Evolutionary conservation across 1,284 basidiomycete species (phyloP), one percentile per base, ranked within the genome.

Genomic region (Entoloma clypeatum): DNA sequence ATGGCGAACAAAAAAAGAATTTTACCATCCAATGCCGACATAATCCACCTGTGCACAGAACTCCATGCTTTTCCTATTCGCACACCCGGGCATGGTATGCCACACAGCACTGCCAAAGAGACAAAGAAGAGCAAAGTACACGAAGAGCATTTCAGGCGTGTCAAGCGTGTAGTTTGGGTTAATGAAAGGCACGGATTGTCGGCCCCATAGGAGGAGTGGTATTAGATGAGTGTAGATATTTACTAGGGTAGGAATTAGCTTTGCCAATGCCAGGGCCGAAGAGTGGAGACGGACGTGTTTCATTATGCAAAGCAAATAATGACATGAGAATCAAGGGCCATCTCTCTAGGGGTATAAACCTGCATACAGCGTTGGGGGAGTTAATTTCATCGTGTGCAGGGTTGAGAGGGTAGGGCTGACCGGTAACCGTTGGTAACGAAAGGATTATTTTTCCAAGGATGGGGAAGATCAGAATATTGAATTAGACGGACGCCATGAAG

Each of bases 161-260:
- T 79, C 68, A 33, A 68, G 66, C 42, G 47, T 31, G 25, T 48
- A 43, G 18, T 56, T 36, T 14, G 65, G 51, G 23, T 52, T 62
- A 39, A 69, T 54, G 48, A 71, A 53, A 36, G 71, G 63, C 48
- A 81, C 62, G 32, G 76, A 68, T 47, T 76, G 72, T 45, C 75
- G 56, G 3, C 71, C 65, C 70, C 89, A 87, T 19, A 88, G 58
- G 9, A 88, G 46, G 53, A 88, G 77, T 14, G 90, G 89, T 42
- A 92, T 72, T 36, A 89, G 72, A 62, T 95, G 91, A 16, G 89
- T 91, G 64, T 94, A 86, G 51, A 95, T 95, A 62, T 95, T 95
- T 48, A 92, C 88, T 90, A 51, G 5, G 30, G 5, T n/a, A 33
- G 14, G 35, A 37, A 16, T 28, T 30, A 40, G 26, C 8, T 22